phyloP scores from a whole-genome alignment of 2,329 filamentous ascomycete species.

The Pseudogymnoascus sp. region DNA sequence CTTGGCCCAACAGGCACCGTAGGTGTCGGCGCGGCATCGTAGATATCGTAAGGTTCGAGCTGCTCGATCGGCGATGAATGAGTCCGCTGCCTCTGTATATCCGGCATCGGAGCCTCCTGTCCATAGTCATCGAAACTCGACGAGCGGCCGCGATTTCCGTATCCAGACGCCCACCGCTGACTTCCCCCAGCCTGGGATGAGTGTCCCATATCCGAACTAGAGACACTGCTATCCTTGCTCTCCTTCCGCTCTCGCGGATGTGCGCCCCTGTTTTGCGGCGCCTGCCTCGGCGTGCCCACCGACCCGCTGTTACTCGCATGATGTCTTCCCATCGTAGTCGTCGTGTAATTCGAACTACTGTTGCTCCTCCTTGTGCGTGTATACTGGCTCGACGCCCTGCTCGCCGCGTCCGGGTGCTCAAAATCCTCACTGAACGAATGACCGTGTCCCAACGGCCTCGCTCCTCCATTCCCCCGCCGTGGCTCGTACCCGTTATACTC shows the following conservation, averaged over 20 bases:
- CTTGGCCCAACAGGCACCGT: conserved; percentile 75
- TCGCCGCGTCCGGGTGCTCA: conserved; percentile 46
- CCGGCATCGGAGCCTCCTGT: conserved; percentile 29
- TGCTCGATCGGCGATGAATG: conserved; percentile 14
- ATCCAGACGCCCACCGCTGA: conserved; percentile 48
- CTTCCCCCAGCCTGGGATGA: conserved; percentile 43
- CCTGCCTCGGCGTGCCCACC: conserved; percentile 29
- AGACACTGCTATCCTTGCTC: conserved; percentile 63
- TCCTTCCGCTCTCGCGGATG: conserved; percentile 52
- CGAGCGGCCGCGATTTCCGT: conserved; percentile 41
- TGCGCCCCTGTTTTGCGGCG: conserved; percentile 26
- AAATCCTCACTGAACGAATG: conserved; percentile 56
- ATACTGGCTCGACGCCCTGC: conserved; percentile 41
- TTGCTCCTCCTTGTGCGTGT: conserved; percentile 64
- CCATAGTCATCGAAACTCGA: conserved; percentile 64
- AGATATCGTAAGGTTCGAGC: conserved; percentile 36
- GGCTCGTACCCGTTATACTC: not conserved
- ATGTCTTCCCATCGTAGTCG: conserved; percentile 22
- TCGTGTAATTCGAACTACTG: conserved; percentile 65
- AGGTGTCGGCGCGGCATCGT: conserved; percentile 79
- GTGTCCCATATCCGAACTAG: conserved; percentile 58
- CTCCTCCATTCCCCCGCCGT: conserved; percentile 9
- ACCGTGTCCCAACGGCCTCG: conserved; percentile 28
- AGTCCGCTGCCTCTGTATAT: conserved; percentile 26
- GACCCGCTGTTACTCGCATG: conserved; percentile 18